Conservation (phyloP, 2,329 filamentous ascomycete species). For the Purpureocillium lavendulum region DNA sequence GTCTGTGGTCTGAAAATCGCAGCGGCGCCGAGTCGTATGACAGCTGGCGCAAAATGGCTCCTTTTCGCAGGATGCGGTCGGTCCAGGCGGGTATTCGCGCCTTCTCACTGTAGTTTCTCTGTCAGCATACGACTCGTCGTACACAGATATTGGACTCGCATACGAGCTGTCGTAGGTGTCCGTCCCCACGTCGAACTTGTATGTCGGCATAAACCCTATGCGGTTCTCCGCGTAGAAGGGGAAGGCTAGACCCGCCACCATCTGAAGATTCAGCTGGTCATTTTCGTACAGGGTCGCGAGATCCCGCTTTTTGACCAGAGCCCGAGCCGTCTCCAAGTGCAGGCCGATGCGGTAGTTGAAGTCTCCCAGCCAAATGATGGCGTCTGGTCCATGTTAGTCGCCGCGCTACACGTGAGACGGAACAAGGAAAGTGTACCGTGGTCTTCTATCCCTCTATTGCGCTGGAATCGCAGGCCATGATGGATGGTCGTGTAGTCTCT, state of each 20-base stretch:
- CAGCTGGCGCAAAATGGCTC: constrained; percentile 71
- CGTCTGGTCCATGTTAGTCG: constrained; percentile 29
- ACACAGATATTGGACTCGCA: no score
- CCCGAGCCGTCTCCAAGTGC: constrained; percentile 66
- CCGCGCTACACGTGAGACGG: no score
- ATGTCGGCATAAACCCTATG: constrained; percentile 86
- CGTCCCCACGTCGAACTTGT: constrained; percentile 86
- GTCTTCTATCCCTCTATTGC: constrained; percentile 83
- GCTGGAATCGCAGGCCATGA: constrained; percentile 79
- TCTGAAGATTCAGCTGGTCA: constrained; percentile 93
- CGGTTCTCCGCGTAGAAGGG: constrained; percentile 84
- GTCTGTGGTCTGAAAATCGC: constrained; percentile 90
- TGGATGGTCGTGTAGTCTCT: constrained; percentile 86
- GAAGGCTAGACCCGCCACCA: constrained; percentile 86
- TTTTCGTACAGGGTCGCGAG: constrained; percentile 79
- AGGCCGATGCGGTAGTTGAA: constrained; percentile 97
- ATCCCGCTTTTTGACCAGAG: constrained; percentile 63
- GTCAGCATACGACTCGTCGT: constrained; percentile 7
- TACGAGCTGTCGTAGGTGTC: constrained; percentile 84
- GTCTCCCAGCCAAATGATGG: constrained; percentile 91
- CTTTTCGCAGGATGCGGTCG: constrained; percentile 84
- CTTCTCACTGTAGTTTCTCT: constrained; percentile 58
- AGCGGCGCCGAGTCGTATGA: constrained; percentile 77
- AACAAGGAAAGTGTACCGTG: constrained; percentile 48
- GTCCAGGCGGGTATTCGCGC: constrained; percentile 95